Base-by-base conservation (phyloP, 2,329 filamentous ascomycete species). In the Fusarium chuoi region DNA sequence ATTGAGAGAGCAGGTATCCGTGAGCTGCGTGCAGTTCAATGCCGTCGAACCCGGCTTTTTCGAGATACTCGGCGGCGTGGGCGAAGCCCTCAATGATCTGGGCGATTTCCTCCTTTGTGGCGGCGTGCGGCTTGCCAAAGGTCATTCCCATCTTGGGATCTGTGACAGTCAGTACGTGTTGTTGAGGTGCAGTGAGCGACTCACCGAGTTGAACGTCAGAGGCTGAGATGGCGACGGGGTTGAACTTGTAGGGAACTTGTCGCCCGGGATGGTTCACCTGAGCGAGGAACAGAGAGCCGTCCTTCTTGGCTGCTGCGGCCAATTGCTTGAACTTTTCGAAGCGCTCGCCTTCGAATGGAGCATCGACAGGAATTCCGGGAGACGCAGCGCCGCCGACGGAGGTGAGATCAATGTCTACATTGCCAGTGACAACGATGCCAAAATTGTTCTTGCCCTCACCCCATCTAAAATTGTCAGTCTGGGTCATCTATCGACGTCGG, bases 331-430 rank as follows among this genome's bases (percentile, higher is more conserved):
- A 93, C 0, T 82, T 85, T 30, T 92, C 88, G 74, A 93, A 93
- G 13, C 91, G 85, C 68, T 88, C 84, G 36, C 89, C 90, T 15
- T 84, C 81, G 62, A 86, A 87, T 0, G 83, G 80, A 17, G 86
- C 85, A 9, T 84, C 85, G 14, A 81, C 81, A 2, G 90, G 88
- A 64, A 93, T 89, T 76, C 92, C 89, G 11, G 83, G 82, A 78
- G 90, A 89, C 11, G 88, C 89, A 14, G 85, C 73, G 7, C 82
- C 84, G 71, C 90, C 88, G 6, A 90, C 80, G 42, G 89, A 85
- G 52, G 89, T 87, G 71, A 87, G 89, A 51, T 91, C 89, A 58
- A 92, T 86, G 85, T 91, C 90, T 65, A 91, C 83, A 81, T 93
- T 93, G 48, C 91, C 90, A 2, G 89, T 90, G 3, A 91, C 79